phyloP scores from a whole-genome alignment of 495 filamentous ascomycete genomes.

The Cladorrhinum samala region DNA sequence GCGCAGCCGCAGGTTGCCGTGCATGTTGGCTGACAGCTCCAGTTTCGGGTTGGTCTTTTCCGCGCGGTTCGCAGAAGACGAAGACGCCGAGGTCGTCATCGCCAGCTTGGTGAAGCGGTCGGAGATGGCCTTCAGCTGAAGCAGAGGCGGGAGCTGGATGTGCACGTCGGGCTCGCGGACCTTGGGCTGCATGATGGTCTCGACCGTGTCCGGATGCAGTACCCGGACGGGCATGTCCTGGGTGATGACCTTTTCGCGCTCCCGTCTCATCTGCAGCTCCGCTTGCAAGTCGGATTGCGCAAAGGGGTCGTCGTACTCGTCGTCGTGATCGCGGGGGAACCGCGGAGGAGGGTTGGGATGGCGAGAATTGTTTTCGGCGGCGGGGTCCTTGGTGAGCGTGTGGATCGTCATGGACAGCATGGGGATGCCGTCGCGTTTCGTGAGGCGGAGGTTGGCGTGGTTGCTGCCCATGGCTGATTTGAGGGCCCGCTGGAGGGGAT shows the following conservation, averaged over 20 bases:
- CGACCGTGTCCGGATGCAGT: slow-evolving; percentile 69
- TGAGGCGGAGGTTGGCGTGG: slow-evolving; percentile 77
- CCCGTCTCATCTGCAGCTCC: slow-evolving; percentile 45
- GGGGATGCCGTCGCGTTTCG: slow-evolving; percentile 81
- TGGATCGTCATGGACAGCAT: slow-evolving; percentile 81
- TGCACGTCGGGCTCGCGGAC: slow-evolving; percentile 91
- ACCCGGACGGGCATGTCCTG: slow-evolving; percentile 94
- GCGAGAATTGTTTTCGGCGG: slow-evolving; percentile 20
- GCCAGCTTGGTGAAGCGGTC: slow-evolving; percentile 87
- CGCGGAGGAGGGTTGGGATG: slow-evolving; percentile 19
- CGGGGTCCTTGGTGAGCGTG: slow-evolving; percentile 45
- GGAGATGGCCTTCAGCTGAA: slow-evolving; percentile 82
- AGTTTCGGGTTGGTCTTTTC: slow-evolving; percentile 52
- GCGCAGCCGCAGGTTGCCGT: slow-evolving; percentile 71
- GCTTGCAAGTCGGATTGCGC: slow-evolving; percentile 28
- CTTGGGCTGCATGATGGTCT: slow-evolving; percentile 80
- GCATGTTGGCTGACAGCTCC: slow-evolving; percentile 81
- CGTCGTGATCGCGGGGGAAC: slow-evolving; percentile 17
- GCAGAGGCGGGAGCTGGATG: slow-evolving; percentile 76
- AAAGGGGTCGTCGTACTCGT: slow-evolving; percentile 34
- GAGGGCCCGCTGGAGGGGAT: slow-evolving; percentile 74
- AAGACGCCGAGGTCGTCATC: slow-evolving; percentile 28
- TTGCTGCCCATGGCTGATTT: slow-evolving; percentile 72
- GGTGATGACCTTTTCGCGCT: slow-evolving; percentile 83
- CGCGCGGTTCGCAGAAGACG: slow-evolving; percentile 12